Evolutionary conservation across 228 moss, liverwort and hornwort genomes (phyloP).

Genomic region (Sphagnum magellanicum): DNA sequence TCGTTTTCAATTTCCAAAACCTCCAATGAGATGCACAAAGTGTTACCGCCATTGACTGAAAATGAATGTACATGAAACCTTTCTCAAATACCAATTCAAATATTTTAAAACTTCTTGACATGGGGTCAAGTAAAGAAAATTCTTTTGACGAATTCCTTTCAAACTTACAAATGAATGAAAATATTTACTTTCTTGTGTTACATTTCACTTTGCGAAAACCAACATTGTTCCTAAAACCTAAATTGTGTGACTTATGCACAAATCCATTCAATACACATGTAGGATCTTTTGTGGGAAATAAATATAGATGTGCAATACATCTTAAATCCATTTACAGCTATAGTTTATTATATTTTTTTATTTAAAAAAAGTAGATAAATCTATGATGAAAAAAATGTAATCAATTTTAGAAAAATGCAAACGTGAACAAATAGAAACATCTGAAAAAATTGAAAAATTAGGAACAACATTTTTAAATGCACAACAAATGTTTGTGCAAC

Average conservation of each 20-base stretch:
- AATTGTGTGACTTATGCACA: not conserved
- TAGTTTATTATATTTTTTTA: not conserved
- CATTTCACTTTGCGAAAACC: not conserved
- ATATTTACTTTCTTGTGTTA: not conserved
- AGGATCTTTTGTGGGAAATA: not conserved
- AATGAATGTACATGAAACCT: not conserved
- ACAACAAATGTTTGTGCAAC: not conserved
- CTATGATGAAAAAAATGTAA: not conserved
- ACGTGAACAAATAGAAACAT: not conserved
- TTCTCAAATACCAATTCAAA: not conserved
- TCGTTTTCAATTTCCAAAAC: not conserved
- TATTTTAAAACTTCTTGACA: not conserved
- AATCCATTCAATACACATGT: not conserved
- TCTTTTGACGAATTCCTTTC: not conserved
- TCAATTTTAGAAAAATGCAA: not conserved
- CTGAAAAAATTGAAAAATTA: not conserved
- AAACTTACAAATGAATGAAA: not conserved
- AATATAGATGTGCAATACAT: not conserved
- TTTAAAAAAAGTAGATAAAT: not conserved
- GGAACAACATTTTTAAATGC: not conserved
- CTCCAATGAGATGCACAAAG: not conserved
- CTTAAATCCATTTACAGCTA: not conserved
- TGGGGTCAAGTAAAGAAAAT: not conserved
- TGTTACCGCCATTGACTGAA: not conserved
- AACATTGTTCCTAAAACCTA: not conserved